These are phyloP conservation scores for Chaetoceros tenuissimus DNA, from an alignment of 108 stramenopile species.

Conservation along the genomic window DNA sequence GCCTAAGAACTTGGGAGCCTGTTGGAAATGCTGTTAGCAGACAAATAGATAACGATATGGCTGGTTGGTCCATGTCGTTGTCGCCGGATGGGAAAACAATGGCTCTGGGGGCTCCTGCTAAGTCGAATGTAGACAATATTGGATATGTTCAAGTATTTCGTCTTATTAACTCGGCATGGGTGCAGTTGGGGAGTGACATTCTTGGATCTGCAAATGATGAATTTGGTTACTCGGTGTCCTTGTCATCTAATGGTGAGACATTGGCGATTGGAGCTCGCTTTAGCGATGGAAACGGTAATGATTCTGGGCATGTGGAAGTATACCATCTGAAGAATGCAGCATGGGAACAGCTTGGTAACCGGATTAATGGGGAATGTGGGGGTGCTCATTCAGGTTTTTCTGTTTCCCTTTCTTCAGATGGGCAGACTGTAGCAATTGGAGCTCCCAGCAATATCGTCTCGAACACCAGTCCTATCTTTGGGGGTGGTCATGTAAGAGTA, in stretches of 20 bases:
- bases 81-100: slow-evolving; percentile 24
- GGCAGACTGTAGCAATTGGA: slow-evolving; percentile 23
- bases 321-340: neutral
- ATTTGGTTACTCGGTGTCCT: slow-evolving; percentile 2
- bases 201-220: neutral
- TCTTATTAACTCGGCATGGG: neutral
- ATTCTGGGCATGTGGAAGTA: slow-evolving; percentile 3
- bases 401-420: slow-evolving; percentile 31
- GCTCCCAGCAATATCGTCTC: slow-evolving; percentile 6
- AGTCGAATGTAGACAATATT: neutral
- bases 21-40: slow-evolving; percentile 1
- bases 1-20: neutral
- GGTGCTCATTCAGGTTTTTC: slow-evolving; percentile 36
- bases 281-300: neutral
- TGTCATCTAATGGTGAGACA: slow-evolving; percentile 10
- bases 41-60: slow-evolving; percentile 19
- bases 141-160: slow-evolving; percentile 8
- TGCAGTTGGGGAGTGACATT: slow-evolving; percentile 5
- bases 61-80: slow-evolving; percentile 32
- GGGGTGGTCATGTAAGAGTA: slow-evolving; percentile 3
- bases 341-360: slow-evolving; percentile 9
- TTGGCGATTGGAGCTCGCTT: slow-evolving; percentile 1
- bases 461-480: neutral
- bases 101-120: slow-evolving; percentile 2
- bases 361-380: slow-evolving; percentile 15